Evolutionary conservation across 306 rosid genomes (phyloP).

Genomic region (Cucumis melo): DNA sequence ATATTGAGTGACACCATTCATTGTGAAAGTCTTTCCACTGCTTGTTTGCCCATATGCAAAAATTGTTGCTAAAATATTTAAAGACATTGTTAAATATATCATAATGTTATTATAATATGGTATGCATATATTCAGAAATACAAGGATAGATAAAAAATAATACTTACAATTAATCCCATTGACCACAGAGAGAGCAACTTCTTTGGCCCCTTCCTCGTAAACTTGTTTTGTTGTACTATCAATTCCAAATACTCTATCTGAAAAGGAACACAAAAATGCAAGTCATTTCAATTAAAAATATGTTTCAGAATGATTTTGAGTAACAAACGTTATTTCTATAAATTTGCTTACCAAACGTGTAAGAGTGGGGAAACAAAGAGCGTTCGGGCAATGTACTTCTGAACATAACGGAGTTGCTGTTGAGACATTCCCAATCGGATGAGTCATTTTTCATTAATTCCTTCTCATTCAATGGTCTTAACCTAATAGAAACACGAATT

Average conservation of each 20-base stretch:
- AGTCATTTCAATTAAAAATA: too few species aligned
- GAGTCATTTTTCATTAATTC: constrained; percentile 36
- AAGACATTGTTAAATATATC: background rate
- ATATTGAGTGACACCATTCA: constrained; percentile 63
- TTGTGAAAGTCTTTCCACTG: constrained; percentile 95
- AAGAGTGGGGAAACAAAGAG: constrained; percentile 26
- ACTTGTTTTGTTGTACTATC: constrained; percentile 47
- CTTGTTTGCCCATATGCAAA: constrained; percentile 96
- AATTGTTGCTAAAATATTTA: constrained; percentile 41
- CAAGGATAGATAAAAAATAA: background rate
- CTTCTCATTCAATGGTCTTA: constrained; percentile 63
- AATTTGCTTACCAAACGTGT: constrained; percentile 38
- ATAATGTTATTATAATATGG: background rate
- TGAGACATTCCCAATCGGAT: constrained; percentile 46
- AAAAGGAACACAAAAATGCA: background rate
- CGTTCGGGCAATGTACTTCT: constrained; percentile 31
- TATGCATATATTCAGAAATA: background rate
- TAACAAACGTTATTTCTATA: too few species aligned
- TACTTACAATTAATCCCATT: constrained; percentile 81
- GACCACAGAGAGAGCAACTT: constrained; percentile 72
- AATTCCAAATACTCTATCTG: constrained; percentile 68
- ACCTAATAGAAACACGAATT: constrained; percentile 57
- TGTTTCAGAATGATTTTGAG: background rate
- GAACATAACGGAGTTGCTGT: constrained; percentile 27
- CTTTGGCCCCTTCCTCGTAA: constrained; percentile 67